A percentile compares a stretch with the other conserved stretches of the same genome.
Conservation (phyloP, 2,329 filamentous ascomycete species). For the Albifimbria verrucaria region DNA sequence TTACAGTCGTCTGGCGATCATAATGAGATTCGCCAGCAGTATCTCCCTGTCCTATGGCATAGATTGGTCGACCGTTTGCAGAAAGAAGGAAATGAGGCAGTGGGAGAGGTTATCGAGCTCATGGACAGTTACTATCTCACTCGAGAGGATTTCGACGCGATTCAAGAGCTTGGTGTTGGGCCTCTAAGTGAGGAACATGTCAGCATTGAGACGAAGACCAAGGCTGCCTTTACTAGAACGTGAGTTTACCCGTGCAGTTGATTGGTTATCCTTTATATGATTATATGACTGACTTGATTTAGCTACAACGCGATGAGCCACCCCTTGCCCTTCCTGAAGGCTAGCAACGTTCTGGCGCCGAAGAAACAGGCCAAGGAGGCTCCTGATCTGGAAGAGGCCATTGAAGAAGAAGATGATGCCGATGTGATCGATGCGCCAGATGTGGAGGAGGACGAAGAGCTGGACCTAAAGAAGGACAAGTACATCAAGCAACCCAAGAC, state of each 20-base stretch:
- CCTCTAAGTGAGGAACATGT: conserved; percentile 72
- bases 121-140: conserved; percentile 98
- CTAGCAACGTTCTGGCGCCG: conserved; percentile 69
- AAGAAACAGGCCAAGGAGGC: conserved; percentile 71
- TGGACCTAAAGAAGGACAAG: conserved; percentile 91
- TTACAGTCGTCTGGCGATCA: conserved; percentile 85
- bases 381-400: conserved; percentile 92
- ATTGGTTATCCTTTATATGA: conserved; percentile 11
- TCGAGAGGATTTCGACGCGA: conserved; percentile 88
- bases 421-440: conserved; percentile 55
- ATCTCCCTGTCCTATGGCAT: conserved; percentile 84
- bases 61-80: conserved; percentile 73
- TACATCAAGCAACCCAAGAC: conserved; percentile 90
- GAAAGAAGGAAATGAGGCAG: conserved; percentile 74
- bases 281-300: conserved; percentile 13
- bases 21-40: conserved; percentile 91
- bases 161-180: conserved; percentile 87
- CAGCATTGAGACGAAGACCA: conserved; percentile 80
- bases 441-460: conserved; percentile 69
- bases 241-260: conserved; percentile 45
- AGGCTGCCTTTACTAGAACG: conserved; percentile 83
- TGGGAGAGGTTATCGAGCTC: conserved; percentile 80
- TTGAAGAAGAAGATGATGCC: conserved; percentile 86
- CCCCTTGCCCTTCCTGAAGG: conserved; percentile 94
- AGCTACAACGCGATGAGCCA: conserved; percentile 86